Conservation (phyloP, 148 eudicot species). For the Dianthus caryophyllus region DNA sequence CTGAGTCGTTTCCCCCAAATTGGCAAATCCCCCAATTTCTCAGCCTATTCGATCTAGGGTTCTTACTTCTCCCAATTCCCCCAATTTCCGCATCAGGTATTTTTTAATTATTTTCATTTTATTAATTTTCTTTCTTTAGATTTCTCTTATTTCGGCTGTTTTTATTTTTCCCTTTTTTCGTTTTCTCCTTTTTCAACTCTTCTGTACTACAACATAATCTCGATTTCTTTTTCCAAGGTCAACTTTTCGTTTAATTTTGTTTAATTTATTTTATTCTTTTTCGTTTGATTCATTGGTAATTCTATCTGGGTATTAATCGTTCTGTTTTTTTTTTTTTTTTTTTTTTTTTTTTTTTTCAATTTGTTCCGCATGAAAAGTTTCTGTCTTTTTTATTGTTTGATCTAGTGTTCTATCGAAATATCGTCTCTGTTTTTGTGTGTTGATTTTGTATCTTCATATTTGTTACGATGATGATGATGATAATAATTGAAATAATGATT, state of each 20-base stretch:
- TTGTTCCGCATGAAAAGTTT: not conserved
- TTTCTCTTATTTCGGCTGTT: not conserved
- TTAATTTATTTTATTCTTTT: not conserved
- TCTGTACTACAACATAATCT: not conserved
- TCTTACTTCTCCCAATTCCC: constrained; percentile 23
- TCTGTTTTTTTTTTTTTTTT: not conserved
- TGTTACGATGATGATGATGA: too few species aligned
- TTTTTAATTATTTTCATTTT: too few species aligned
- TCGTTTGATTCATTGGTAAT: not conserved
- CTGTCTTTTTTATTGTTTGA: constrained; percentile 13
- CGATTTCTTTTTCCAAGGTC: constrained; percentile 15
- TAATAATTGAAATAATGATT: too few species aligned
- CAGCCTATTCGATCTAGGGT: constrained; percentile 36
- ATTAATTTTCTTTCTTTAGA: not conserved
- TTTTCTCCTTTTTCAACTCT: not conserved
- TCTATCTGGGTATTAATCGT: not conserved
- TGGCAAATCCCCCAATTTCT: too few species aligned
- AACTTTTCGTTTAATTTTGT: not conserved
- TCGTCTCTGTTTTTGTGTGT: not conserved
- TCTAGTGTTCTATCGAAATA: not conserved
- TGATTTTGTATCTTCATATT: not conserved
- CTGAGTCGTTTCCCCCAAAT: too few species aligned
- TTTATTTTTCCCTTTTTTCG: not conserved
- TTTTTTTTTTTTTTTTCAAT: not conserved
- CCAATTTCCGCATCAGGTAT: constrained; percentile 46